Evolutionary conservation across 2,329 filamentous ascomycete genomes (phyloP), one percentile per base, ranked within the genome.

Genomic region (Colletotrichum horii): DNA sequence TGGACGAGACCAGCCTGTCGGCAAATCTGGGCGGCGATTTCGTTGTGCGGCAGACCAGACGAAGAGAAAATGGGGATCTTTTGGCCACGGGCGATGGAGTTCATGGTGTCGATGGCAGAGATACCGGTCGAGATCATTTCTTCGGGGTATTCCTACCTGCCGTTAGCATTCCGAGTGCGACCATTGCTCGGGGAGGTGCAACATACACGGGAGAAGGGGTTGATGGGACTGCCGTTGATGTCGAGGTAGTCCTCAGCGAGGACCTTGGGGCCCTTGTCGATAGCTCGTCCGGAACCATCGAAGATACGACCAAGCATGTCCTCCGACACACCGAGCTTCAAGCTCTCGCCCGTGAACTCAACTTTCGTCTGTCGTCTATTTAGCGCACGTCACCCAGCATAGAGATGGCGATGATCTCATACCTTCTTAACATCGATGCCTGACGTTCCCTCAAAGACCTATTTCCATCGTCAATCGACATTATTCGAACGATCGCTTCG

Each of bases 41-140:
- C 97, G 88, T 99, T 99, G 89, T 99, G 97, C 52, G 97, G 97
- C 75, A 99, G 92, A 96, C 97, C 97, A 76, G 97, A 93, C 70
- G 97, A 96, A 30, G 97, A 99, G 92, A 99, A 99, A 82, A 99
- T 99, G 81, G 97, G 97, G 79, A 99, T 99, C 91, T 99, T 99
- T 86, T 99, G 97, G 78, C 97, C 97, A 92, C 97, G 96, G 79
- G 97, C 97, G 85, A 98, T 98, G 77, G 94, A 96, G 90, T 96
- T 96, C 96, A 98, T 98, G 77, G 96, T 98, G 84, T 98, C 96
- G 83, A 99, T 98, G 83, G 97, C 96, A 77, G 96, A 98, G 86
- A 99, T 99, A 93, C 97, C 97, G 64, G 97, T 99, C 43, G 96
- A 97, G 82, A 99, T 98, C 96, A 99, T 99, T 88, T 99, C 97